Percentiles rank a stretch among this genome's conserved stretches.
phyloP scores from a whole-genome alignment of 306 rosid species.

The Trifolium repens region DNA sequence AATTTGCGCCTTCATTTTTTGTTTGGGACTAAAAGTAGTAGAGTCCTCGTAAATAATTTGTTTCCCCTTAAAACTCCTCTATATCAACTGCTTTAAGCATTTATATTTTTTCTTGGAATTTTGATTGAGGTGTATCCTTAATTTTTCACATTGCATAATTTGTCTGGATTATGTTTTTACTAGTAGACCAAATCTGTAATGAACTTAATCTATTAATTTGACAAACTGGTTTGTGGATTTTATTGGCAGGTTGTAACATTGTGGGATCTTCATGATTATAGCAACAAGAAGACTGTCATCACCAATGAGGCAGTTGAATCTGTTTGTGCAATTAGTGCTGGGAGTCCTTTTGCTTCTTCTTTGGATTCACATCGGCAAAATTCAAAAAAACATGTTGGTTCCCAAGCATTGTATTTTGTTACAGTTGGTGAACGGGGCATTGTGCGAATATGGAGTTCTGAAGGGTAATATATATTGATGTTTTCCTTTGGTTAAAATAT shows the following conservation, averaged over 20 bases:
- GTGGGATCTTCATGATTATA: conserved; percentile 86
- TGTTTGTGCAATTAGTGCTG: conserved; percentile 63
- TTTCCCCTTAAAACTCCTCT: not conserved
- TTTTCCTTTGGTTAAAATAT: conserved; percentile 25
- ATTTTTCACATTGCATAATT: conserved; percentile 9
- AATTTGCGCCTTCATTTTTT: conserved; percentile 8
- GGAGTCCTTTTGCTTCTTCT: conserved; percentile 61
- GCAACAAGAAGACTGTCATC: conserved; percentile 79
- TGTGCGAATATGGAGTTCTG: conserved; percentile 90
- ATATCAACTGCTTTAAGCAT: not conserved
- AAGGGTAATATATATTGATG: conserved; percentile 60
- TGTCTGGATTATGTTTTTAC: not conserved
- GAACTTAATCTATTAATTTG: conserved; percentile 33
- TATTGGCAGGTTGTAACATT: conserved; percentile 81
- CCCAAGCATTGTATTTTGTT: conserved; percentile 58
- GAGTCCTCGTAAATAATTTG: not conserved
- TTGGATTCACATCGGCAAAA: conserved; percentile 46
- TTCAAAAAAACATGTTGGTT: conserved; percentile 51
- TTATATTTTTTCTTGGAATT: conserved; percentile 5
- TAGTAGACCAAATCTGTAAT: not conserved
- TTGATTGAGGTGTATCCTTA: conserved; percentile 1
- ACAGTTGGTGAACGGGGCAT: conserved; percentile 92
- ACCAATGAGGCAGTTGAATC: conserved; percentile 93
- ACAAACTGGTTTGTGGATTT: conserved; percentile 36
- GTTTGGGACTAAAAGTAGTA: conserved; percentile 16